Base-by-base conservation (phyloP, 73 alveolate species). In the Paramecium tetraurelia region DNA sequence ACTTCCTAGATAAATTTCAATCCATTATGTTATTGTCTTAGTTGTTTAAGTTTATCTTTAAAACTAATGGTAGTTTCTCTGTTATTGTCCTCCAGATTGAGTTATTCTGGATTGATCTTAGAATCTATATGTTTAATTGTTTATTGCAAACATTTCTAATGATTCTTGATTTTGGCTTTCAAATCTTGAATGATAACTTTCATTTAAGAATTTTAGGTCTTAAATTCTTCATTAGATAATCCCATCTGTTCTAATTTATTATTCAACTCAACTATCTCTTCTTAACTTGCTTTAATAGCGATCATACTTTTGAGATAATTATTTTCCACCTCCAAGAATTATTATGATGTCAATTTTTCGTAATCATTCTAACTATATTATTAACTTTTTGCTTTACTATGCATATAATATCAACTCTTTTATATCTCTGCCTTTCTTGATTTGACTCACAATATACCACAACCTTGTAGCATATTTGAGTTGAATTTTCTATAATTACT, bases 51-150 rank as follows among this genome's bases (percentile, higher is more conserved):
- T 48, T 35, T 80, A 2, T 80, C 90, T 35, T 80, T 80, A 80
- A 80, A 80, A 46, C 76, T 46, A 9, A 38, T 80, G 0, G 90
- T 80, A 4, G 90, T 80, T 80, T 80, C 90, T 20, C 90, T 80
- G 7, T 80, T 43, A 11, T 33, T 27, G 46, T 80, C 90, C 0
- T 80, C 90, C 6, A 80, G 18, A 80, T 80, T 80, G 3, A 80
- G 5, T 80, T 44, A 48, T 14, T 80, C 71, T 14, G 90, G 90
- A 40, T 44, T 43, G 9, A 80, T 43, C 24, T 80, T 80, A 44
- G 72, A 27, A 80, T 80, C 90, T n/a, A 80, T 80, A 18, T 44
- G 75, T 24, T 48, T 41, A 20, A 80, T 24, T 24, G 53, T 18
- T 35, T 18, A 35, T 24, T 80, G 12, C 9, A 80, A 21, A 44